Evolutionary conservation across 2,329 filamentous ascomycete genomes (phyloP).

Genomic region (Fusarium sp.): DNA sequence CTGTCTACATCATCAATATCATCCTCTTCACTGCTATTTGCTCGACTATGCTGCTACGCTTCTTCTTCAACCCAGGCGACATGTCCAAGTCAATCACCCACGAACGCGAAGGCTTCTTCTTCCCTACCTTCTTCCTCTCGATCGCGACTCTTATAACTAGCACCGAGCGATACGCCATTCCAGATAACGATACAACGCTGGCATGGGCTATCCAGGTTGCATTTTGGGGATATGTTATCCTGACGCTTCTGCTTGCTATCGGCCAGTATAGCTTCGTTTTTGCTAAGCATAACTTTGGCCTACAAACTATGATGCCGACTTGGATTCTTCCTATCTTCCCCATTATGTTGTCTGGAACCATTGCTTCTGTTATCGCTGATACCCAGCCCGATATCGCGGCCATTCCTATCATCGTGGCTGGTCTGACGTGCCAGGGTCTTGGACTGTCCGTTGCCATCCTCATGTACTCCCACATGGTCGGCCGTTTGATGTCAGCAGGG

Average conservation of each 20-base stretch:
- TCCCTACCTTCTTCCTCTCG: constrained; percentile 1
- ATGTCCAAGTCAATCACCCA: constrained; percentile 6
- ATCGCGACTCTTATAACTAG: constrained; percentile 5
- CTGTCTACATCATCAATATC: constrained; percentile 5
- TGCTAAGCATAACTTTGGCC: background rate
- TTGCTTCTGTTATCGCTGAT: constrained; percentile 4
- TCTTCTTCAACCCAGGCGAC: constrained; percentile 9
- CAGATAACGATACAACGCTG: background rate
- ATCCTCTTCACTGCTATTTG: background rate
- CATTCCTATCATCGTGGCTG: constrained; percentile 1
- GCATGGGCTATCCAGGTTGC: constrained; percentile 9
- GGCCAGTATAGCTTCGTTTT: constrained; percentile 9
- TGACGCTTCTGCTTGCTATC: background rate
- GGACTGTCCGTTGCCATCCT: background rate
- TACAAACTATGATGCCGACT: constrained; percentile 3
- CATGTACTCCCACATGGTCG: constrained; percentile 4
- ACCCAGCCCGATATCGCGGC: constrained; percentile 6
- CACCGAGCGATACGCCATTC: background rate
- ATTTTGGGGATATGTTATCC: constrained; percentile 1
- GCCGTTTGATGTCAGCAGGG: constrained; percentile 1
- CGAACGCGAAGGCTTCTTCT: constrained; percentile 7
- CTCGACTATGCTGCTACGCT: background rate
- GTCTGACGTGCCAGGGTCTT: constrained; percentile 2
- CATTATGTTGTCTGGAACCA: constrained; percentile 5
- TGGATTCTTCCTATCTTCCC: constrained; percentile 9